Conservation (phyloP, 1,284 basidiomycete genomes). For the Neonothopanus nambi region DNA sequence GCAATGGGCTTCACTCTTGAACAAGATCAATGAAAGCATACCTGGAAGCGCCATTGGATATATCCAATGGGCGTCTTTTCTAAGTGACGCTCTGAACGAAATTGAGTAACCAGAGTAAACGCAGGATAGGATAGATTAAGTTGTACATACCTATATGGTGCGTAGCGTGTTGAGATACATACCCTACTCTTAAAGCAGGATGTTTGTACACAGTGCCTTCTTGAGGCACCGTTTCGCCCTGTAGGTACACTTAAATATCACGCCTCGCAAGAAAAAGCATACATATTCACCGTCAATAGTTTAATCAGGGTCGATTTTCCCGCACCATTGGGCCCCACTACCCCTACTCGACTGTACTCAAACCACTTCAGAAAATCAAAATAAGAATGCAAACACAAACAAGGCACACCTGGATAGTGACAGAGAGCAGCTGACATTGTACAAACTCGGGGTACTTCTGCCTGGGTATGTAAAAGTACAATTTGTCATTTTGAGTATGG, state of each 20-base stretch:
- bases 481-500: slow-evolving; percentile 91
- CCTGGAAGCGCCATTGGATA: slow-evolving; percentile 98
- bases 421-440: slow-evolving; percentile 89
- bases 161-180: slow-evolving; percentile 97
- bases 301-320: slow-evolving; percentile 98
- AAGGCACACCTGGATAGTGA: slow-evolving; percentile 78
- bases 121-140: slow-evolving; percentile 10
- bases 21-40: too few relatives aligned
- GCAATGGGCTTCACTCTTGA: too few relatives aligned
- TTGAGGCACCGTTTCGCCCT: slow-evolving; percentile 94
- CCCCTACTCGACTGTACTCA: slow-evolving; percentile 74
- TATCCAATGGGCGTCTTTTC: slow-evolving; percentile 96
- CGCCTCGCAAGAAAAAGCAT: slow-evolving; percentile 6
- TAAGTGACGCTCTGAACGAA: slow-evolving; percentile 75
- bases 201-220: slow-evolving; percentile 96
- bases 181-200: slow-evolving; percentile 93
- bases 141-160: slow-evolving; percentile 77
- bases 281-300: slow-evolving; percentile 73
- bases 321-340: slow-evolving; percentile 90
- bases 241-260: slow-evolving; percentile 17
- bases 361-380: slow-evolving; percentile 16
- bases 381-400: slow-evolving; percentile 19
- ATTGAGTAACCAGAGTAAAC: slow-evolving; percentile 12
- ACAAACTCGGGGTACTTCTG: slow-evolving; percentile 78
- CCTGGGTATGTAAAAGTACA: slow-evolving; percentile 98